phyloP scores from a whole-genome alignment of 1,284 basidiomycete genomes.

The Irpex rosettiformis region DNA sequence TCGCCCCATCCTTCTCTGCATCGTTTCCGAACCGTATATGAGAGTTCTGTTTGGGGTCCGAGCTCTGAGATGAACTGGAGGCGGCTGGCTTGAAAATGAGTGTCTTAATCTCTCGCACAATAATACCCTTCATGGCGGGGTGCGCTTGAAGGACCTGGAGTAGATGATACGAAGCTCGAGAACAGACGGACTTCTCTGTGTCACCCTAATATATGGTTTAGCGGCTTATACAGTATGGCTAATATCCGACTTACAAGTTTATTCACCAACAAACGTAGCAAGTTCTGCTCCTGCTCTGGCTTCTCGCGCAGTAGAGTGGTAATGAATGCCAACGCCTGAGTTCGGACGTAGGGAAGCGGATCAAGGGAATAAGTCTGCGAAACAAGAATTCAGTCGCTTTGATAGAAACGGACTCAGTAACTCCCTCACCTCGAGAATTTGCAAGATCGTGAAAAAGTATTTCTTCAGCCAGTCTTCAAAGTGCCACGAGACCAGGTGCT shows the following conservation, averaged over 20 bases:
- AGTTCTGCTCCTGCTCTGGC: constrained; percentile 97
- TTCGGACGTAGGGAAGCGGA: constrained; percentile 85
- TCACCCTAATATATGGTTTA: constrained; percentile 64
- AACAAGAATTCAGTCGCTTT: neutral
- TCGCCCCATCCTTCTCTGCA: constrained; percentile 24
- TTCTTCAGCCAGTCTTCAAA: constrained; percentile 99
- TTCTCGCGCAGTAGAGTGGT: constrained; percentile 84
- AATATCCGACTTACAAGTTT: constrained; percentile 65
- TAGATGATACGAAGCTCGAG: constrained; percentile 86
- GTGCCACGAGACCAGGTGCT: constrained; percentile 79
- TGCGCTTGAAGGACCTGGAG: constrained; percentile 89
- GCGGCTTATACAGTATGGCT: neutral
- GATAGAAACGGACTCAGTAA: neutral
- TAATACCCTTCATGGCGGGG: constrained; percentile 90
- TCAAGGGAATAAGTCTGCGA: constrained; percentile 79
- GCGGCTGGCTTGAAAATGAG: constrained; percentile 67
- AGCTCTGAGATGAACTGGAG: constrained; percentile 33
- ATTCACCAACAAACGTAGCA: constrained; percentile 90
- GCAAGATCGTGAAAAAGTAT: constrained; percentile 91
- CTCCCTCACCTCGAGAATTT: constrained; percentile 76
- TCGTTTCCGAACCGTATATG: constrained; percentile 38
- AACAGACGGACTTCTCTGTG: constrained; percentile 84
- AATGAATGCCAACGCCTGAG: constrained; percentile 51
- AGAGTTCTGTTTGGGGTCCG: constrained; percentile 25
- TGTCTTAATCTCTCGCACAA: constrained; percentile 85